Conservation (phyloP, 257 asterid genomes). For the Solanum etuberosum region DNA sequence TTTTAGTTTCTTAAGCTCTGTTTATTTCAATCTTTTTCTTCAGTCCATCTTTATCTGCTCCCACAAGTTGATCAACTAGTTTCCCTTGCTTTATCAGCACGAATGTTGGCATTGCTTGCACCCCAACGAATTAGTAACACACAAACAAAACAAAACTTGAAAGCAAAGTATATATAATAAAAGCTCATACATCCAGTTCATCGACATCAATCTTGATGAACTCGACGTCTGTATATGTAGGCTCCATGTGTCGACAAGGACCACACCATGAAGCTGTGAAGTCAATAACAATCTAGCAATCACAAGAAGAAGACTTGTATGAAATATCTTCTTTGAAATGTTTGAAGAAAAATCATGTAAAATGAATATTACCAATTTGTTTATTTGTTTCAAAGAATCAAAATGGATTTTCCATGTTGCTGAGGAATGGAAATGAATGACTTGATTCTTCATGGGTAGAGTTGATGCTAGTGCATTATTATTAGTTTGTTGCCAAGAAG, state of each 20-base stretch:
- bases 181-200: conserved; percentile 1
- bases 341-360: background rate
- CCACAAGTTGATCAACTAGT: conserved; percentile 40
- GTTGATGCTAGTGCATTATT: background rate
- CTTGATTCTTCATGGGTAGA: background rate
- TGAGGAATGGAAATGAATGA: background rate
- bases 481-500: background rate
- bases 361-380: conserved; percentile 15
- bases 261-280: conserved; percentile 34
- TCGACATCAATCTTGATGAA: conserved; percentile 31
- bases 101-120: conserved; percentile 59
- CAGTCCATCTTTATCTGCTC: conserved; percentile 43
- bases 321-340: background rate
- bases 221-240: conserved; percentile 14
- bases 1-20: conserved; percentile 7
- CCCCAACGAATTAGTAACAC: conserved; percentile 6
- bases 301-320: background rate
- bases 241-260: conserved; percentile 25
- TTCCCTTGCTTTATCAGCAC: conserved; percentile 49
- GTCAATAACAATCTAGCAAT: conserved; percentile 17
- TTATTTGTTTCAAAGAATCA: conserved; percentile 24
- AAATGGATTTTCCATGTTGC: background rate
- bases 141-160: background rate
- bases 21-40: conserved; percentile 43
- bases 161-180: background rate